Conservation (phyloP, 139 green algal genomes). For the Desmodesmus armatus region DNA sequence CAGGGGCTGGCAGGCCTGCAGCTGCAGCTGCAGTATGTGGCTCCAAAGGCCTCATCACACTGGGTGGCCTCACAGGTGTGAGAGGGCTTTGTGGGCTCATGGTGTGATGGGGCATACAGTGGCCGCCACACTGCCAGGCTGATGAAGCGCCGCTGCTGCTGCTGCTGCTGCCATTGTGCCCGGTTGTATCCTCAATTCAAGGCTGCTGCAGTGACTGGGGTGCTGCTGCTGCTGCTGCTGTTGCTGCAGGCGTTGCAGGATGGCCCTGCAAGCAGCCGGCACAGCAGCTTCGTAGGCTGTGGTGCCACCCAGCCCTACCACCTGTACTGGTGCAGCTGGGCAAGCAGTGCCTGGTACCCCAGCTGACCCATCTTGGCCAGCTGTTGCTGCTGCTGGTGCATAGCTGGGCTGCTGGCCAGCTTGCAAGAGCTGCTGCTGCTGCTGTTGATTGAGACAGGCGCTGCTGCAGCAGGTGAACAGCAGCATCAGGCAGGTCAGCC, state of each 20-base stretch:
- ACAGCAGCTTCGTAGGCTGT: background rate
- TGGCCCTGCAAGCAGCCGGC: background rate
- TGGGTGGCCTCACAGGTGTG: too few relatives aligned
- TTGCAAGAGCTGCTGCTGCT: background rate
- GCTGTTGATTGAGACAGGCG: too few relatives aligned
- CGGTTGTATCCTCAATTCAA: background rate
- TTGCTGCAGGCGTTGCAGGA: background rate
- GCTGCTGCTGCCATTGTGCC: background rate
- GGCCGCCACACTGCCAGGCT: too few relatives aligned
- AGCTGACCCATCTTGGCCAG: background rate
- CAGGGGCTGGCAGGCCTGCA: too few relatives aligned
- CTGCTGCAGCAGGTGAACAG: too few relatives aligned
- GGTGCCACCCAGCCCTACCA: background rate
- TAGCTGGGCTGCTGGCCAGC: background rate
- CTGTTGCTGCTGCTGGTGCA: conserved; percentile 7
- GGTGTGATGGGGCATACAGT: background rate
- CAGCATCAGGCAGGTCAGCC: too few relatives aligned
- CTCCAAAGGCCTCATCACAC: too few relatives aligned
- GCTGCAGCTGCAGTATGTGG: too few relatives aligned
- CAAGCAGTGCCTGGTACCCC: background rate
- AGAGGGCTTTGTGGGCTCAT: background rate
- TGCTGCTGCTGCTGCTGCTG: background rate
- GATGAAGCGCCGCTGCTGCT: background rate
- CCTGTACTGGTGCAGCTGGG: background rate
- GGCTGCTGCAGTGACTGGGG: background rate